These are phyloP conservation scores for Capsicum baccatum DNA, from an alignment of 257 asterid species.

Conservation along the genomic window DNA sequence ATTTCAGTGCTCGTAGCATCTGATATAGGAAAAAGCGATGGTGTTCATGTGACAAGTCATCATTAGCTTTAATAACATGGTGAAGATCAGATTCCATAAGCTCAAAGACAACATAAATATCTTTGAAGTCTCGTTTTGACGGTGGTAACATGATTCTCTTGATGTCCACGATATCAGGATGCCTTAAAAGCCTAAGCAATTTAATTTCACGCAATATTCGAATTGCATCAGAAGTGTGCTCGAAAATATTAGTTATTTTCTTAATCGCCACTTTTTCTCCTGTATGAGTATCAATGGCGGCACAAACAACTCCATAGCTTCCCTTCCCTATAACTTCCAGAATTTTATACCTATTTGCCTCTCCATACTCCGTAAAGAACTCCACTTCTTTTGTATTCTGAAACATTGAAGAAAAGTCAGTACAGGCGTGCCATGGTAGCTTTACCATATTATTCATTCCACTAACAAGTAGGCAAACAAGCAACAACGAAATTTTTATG, in stretches of 20 bases:
- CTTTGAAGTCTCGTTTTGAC: constrained; percentile 81
- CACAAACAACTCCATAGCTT: constrained; percentile 95
- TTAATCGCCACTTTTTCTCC: constrained; percentile 92
- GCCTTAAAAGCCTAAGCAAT: constrained; percentile 82
- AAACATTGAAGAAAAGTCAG: constrained; percentile 31
- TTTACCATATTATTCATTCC: neutral
- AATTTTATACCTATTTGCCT: constrained; percentile 80
- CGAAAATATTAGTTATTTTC: constrained; percentile 84
- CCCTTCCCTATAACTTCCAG: constrained; percentile 89
- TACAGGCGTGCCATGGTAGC: too few relatives aligned
- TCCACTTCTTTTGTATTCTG: constrained; percentile 72
- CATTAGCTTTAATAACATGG: constrained; percentile 95
- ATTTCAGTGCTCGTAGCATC: constrained; percentile 86
- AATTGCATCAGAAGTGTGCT: constrained; percentile 85
- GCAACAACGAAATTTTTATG: neutral
- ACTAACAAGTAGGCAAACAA: neutral
- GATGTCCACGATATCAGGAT: constrained; percentile 93
- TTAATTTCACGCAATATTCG: constrained; percentile 87
- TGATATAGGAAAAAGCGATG: constrained; percentile 92
- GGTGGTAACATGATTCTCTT: constrained; percentile 92
- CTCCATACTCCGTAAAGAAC: constrained; percentile 86
- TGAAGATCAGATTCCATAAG: constrained; percentile 98
- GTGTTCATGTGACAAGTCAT: constrained; percentile 88
- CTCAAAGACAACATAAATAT: constrained; percentile 88
- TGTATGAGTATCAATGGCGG: constrained; percentile 87